A percentile compares a stretch with the other conserved stretches of the same genome.
These are phyloP conservation scores for Rutidosis leptorrhynchoides DNA, from an alignment of 129 eudicot genomes.

Conservation along the genomic window DNA sequence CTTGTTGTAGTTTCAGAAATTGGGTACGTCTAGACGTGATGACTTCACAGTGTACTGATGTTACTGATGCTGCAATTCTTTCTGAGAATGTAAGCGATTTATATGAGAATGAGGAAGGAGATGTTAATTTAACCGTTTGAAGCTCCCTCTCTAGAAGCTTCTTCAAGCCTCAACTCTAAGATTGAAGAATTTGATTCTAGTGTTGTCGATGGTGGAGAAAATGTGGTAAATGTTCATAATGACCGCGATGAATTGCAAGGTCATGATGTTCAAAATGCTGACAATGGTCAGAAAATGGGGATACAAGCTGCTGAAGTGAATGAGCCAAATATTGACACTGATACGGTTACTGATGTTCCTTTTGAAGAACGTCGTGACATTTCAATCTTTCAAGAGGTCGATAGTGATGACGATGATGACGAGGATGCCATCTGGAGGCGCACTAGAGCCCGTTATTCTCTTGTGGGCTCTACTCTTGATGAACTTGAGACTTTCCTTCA, in stretches of 20 bases:
- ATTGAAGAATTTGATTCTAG: slow-evolving; percentile 70
- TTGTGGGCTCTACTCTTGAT: slow-evolving; percentile 89
- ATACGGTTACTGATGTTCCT: slow-evolving; percentile 30
- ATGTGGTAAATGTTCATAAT: slow-evolving; percentile 26
- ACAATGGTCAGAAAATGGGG: slow-evolving; percentile 34
- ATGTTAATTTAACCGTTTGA: slow-evolving; percentile 91
- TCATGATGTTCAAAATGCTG: slow-evolving; percentile 29
- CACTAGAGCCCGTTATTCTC: slow-evolving; percentile 95
- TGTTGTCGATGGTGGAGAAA: slow-evolving; percentile 54
- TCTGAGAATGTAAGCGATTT: slow-evolving; percentile 21
- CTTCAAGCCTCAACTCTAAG: slow-evolving; percentile 86
- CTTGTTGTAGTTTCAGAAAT: slow-evolving; percentile 11
- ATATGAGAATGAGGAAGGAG: slow-evolving; percentile 74
- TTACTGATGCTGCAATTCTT: slow-evolving; percentile 31
- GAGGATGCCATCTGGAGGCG: slow-evolving; percentile 94
- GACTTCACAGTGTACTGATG: slow-evolving; percentile 29
- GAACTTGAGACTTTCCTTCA: slow-evolving; percentile 96
- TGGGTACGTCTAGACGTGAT: slow-evolving; percentile 4
- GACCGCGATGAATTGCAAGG: slow-evolving; percentile 29
- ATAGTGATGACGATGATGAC: slow-evolving; percentile 51
- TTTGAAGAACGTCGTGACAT: slow-evolving; percentile 22
- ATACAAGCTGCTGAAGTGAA: slow-evolving; percentile 38
- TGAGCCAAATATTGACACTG: slow-evolving; percentile 31
- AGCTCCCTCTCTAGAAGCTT: slow-evolving; percentile 65
- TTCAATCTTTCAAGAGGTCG: slow-evolving; percentile 28